phyloP scores from a whole-genome alignment of 331 rosid genomes.

The Phaseolus coccineus region DNA sequence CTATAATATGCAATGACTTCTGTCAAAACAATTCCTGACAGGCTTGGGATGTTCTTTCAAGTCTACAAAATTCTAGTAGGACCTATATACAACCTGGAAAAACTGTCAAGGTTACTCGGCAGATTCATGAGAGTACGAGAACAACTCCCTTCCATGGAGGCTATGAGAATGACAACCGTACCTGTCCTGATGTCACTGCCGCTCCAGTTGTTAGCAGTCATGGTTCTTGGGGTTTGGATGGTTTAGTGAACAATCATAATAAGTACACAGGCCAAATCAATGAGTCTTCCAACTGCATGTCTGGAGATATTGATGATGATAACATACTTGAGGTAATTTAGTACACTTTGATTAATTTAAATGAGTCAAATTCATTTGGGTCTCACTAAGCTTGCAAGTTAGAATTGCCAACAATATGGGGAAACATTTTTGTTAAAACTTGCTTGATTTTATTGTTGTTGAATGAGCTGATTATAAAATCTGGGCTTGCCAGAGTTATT shows the following conservation, averaged over 20 bases:
- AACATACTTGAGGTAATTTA: constrained; percentile 75
- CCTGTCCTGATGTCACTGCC: constrained; percentile 48
- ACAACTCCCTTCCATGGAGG: constrained; percentile 46
- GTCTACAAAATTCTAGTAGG: constrained; percentile 65
- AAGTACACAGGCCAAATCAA: constrained; percentile 52
- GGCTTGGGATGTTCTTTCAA: constrained; percentile 84
- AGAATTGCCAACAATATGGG: constrained; percentile 4
- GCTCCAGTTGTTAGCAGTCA: constrained; percentile 52
- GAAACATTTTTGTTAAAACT: constrained; percentile 5
- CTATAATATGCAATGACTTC: constrained; percentile 36
- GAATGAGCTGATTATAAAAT: constrained; percentile 24
- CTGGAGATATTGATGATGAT: constrained; percentile 59
- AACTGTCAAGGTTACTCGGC: constrained; percentile 47
- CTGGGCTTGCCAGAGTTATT: constrained; percentile 6
- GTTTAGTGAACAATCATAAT: constrained; percentile 47
- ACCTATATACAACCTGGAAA: constrained; percentile 73
- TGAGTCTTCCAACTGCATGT: constrained; percentile 45
- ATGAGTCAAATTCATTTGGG: constrained; percentile 36
- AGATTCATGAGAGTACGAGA: constrained; percentile 46
- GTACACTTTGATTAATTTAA: constrained; percentile 39
- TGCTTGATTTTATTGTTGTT: constrained; percentile 20
- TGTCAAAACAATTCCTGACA: constrained; percentile 48
- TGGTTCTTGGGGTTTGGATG: constrained; percentile 49
- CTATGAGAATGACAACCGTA: constrained; percentile 41
- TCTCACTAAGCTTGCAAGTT: constrained; percentile 31